These are phyloP conservation scores for Chlorella sp. DNA, from an alignment of 139 green algal genomes.

Conservation along the genomic window DNA sequence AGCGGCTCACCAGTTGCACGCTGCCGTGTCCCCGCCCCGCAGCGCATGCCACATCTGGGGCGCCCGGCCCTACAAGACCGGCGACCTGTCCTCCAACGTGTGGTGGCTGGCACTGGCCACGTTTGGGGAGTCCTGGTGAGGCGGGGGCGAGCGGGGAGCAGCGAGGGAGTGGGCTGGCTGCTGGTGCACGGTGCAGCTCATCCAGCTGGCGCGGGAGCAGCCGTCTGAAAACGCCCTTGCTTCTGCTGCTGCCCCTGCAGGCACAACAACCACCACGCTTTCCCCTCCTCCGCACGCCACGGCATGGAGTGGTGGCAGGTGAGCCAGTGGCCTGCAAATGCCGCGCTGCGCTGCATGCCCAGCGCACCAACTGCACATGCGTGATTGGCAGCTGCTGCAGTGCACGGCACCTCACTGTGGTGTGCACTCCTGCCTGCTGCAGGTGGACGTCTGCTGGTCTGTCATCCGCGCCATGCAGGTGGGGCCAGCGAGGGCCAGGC, in stretches of 20 bases:
- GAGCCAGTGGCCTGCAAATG: neutral
- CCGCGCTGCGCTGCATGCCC: neutral
- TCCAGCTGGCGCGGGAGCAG: too few relatives aligned
- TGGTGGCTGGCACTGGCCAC: slow-evolving; percentile 85
- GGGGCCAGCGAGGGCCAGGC: neutral
- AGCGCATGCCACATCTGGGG: slow-evolving; percentile 91
- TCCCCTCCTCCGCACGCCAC: slow-evolving; percentile 84
- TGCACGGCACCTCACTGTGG: neutral
- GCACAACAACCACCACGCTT: slow-evolving; percentile 96
- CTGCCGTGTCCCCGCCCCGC: too few relatives aligned
- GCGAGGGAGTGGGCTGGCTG: too few relatives aligned
- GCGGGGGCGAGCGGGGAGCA: neutral
- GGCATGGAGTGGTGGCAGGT: slow-evolving; percentile 86
- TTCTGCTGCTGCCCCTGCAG: slow-evolving; percentile 42
- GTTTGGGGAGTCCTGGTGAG: slow-evolving; percentile 93
- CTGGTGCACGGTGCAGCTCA: neutral
- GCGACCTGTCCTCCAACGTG: slow-evolving; percentile 84
- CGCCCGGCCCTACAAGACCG: slow-evolving; percentile 86
- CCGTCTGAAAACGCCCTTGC: too few relatives aligned
- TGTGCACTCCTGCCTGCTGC: neutral
- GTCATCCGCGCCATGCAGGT: slow-evolving; percentile 24
- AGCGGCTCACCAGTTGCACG: too few relatives aligned
- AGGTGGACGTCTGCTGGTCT: slow-evolving; percentile 21
- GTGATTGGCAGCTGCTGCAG: too few relatives aligned
- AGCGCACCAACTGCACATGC: too few relatives aligned